Conservation (phyloP, 1,284 basidiomycete species). For the Pseudozyma thailandica region DNA sequence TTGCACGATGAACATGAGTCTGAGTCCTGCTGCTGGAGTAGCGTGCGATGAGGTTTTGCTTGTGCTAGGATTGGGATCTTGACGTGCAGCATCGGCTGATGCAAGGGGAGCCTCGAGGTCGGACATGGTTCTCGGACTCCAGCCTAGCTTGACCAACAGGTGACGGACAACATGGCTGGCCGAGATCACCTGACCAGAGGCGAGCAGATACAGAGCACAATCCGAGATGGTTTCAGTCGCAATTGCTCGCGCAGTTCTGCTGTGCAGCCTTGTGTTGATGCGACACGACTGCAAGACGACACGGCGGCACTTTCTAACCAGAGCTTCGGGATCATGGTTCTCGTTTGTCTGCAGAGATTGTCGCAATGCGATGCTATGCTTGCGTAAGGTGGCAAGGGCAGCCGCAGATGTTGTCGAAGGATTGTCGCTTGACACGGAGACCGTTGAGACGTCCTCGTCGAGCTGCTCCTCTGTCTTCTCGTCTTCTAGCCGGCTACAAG, state of each 20-base stretch:
- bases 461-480: not conserved
- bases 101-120: not conserved
- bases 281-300: constrained; percentile 16
- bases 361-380: constrained; percentile 7
- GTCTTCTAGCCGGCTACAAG: constrained; percentile 16
- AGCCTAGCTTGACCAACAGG: constrained; percentile 29
- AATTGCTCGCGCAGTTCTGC: constrained; percentile 10
- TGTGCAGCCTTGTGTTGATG: constrained; percentile 8
- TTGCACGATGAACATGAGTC: constrained; percentile 18
- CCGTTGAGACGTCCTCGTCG: not conserved
- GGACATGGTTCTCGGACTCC: constrained; percentile 12
- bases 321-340: not conserved
- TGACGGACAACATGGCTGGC: constrained; percentile 25
- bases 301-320: constrained; percentile 18
- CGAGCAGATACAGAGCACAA: constrained; percentile 18
- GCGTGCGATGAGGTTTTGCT: not conserved
- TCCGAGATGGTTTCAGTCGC: constrained; percentile 20
- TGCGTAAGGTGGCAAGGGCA: constrained; percentile 13
- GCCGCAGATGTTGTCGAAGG: constrained; percentile 1
- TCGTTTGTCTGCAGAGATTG: constrained; percentile 11
- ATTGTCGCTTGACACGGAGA: not conserved
- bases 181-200: constrained; percentile 13
- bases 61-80: not conserved
- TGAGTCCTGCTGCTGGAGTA: constrained; percentile 1
- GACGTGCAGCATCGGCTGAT: not conserved